A percentile compares a stretch with the other conserved stretches of the same genome.
phyloP scores from a whole-genome alignment of 2,329 filamentous ascomycete genomes.

The Calonectria ilicicola region DNA sequence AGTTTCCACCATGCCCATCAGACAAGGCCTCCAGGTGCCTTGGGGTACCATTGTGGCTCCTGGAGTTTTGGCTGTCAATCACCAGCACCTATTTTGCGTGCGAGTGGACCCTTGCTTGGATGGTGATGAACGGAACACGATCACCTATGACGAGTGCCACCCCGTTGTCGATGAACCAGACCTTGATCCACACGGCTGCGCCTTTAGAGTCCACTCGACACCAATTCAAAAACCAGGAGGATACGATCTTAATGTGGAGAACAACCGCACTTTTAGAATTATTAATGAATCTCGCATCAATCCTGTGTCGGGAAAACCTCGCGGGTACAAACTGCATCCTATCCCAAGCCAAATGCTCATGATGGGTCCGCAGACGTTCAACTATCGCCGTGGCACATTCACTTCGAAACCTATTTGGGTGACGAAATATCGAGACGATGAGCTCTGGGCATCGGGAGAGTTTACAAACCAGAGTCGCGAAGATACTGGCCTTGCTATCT shows the following conservation, averaged over 20 bases:
- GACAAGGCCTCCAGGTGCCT: constrained; percentile 61
- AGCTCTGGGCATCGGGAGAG: constrained; percentile 63
- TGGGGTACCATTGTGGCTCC: constrained; percentile 70
- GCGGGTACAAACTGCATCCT: constrained; percentile 57
- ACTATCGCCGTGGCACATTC: constrained; percentile 26
- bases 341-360: constrained; percentile 56
- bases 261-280: constrained; percentile 60
- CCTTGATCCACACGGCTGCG: constrained; percentile 63
- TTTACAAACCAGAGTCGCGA: constrained; percentile 61
- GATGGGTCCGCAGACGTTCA: constrained; percentile 26
- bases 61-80: constrained; percentile 71
- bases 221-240: constrained; percentile 54
- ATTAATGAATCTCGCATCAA: constrained; percentile 56
- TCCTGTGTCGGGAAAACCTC: constrained; percentile 36
- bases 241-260: constrained; percentile 59
- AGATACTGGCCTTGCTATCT: constrained; percentile 49
- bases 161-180: constrained; percentile 45
- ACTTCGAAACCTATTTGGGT: constrained; percentile 53
- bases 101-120: constrained; percentile 72
- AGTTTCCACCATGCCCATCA: constrained; percentile 55
- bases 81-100: constrained; percentile 73
- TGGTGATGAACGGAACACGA: constrained; percentile 60
- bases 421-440: constrained; percentile 60
- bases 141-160: constrained; percentile 25
- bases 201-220: constrained; percentile 54